These are phyloP conservation scores for Dipteronia dyeriana DNA, from an alignment of 345 rosid genomes.

Conservation along the genomic window DNA sequence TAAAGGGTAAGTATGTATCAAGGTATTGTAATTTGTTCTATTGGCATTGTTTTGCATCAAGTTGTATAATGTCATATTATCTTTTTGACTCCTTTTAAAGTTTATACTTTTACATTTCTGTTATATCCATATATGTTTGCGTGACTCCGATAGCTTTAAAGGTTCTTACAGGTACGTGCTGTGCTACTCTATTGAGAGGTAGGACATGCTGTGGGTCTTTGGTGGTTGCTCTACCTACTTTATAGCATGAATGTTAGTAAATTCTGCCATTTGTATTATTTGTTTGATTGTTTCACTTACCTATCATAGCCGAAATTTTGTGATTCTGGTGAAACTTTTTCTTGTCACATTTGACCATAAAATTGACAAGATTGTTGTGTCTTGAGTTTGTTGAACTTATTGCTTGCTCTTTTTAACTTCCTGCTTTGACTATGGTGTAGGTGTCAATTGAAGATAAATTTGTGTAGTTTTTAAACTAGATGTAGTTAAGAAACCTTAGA, in stretches of 20 bases:
- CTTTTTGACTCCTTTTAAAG: slow-evolving; percentile 15
- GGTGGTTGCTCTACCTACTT: slow-evolving; percentile 52
- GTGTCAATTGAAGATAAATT: not conserved
- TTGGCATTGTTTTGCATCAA: slow-evolving; percentile 17
- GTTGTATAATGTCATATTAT: slow-evolving; percentile 15
- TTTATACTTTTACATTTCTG: slow-evolving; percentile 20
- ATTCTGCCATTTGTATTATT: slow-evolving; percentile 36
- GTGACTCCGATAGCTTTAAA: slow-evolving; percentile 42
- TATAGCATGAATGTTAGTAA: slow-evolving; percentile 49
- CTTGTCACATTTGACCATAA: not conserved
- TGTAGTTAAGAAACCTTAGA: not conserved
- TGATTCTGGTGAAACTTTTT: not conserved
- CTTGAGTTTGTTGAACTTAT: slow-evolving; percentile 1
- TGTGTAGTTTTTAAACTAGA: not conserved
- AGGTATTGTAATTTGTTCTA: slow-evolving; percentile 27
- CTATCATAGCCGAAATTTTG: not conserved
- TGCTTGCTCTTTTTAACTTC: not conserved
- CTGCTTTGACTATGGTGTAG: not conserved
- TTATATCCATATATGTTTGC: slow-evolving; percentile 17
- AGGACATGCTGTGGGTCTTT: slow-evolving; percentile 53
- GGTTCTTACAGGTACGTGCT: slow-evolving; percentile 54
- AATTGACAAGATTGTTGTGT: not conserved
- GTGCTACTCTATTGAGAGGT: slow-evolving; percentile 51
- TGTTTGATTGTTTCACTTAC: slow-evolving; percentile 25
- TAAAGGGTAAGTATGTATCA: slow-evolving; percentile 15